Base-by-base conservation (phyloP, 768 basidiomycete species). In the Mycena albidolilacea region DNA sequence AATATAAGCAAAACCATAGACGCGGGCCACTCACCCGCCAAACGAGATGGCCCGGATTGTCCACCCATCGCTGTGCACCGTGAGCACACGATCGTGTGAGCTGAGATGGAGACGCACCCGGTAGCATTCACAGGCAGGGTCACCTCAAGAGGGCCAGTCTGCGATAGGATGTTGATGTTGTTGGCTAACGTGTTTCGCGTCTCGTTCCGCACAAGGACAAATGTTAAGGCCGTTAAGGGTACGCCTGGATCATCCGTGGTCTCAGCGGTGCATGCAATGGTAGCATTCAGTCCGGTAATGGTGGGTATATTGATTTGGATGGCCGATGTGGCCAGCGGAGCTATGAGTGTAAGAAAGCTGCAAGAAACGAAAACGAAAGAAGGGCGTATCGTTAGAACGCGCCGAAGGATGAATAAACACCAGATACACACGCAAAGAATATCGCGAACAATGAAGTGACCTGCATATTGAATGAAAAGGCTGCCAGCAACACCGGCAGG, bases 401-500 rank as follows among this genome's bases (percentile, higher is more conserved):
- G 44, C 12, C 7, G 6, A 11, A 10, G 46, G 55, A 8, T 23
- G 35, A 38, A 64, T 52, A 35, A n/a, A 64, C 1, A 30, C 41
- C 39, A 39, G 30, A 7, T 14, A 62, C 74, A 58, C 64, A 75
- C 74, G 70, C 57, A 67, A 75, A 75, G 71, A 75, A 62, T 10
- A 37, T 68, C 67, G 71, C 63, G 71, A 69, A 75, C 58, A 70
- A 66, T 41, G 63, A 58, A 67, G 65, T 75, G 74, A 69, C 74
- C 74, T 75, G 74, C 74, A 75, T 75, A 21, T 70, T 69, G 30
- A 37, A 14, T 50, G 54, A 64, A 72, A 65, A 57, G 55, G 71
- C 74, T 75, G 74, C 74, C 74, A 75, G 74, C 74, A 75, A 75
- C 74, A 38, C 70, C 74, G 71, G 74, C 67, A 63, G 59, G n/a